phyloP scores from a whole-genome alignment of 164 flowering plant species.

The Tinospora cordifolia region DNA sequence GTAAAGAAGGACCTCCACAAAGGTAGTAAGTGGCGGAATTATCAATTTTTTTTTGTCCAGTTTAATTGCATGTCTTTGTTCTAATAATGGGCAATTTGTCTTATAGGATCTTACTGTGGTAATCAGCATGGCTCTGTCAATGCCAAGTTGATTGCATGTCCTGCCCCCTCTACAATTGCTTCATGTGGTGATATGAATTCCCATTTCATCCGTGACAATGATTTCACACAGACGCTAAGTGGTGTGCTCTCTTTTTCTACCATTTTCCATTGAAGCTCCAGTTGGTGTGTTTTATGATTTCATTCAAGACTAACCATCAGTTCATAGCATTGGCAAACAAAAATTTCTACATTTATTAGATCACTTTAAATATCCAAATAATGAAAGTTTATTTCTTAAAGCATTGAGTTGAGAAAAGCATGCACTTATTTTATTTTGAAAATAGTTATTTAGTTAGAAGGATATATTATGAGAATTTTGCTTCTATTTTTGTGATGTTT shows the following conservation, averaged over 20 bases:
- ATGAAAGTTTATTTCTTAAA: neutral
- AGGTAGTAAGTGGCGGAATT: conserved; percentile 37
- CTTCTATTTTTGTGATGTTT: too few species aligned
- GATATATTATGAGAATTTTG: too few species aligned
- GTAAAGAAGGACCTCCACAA: conserved; percentile 17
- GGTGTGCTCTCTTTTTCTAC: conserved; percentile 23
- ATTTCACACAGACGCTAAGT: conserved; percentile 24
- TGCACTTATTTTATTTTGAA: neutral
- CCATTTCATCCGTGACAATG: conserved; percentile 20
- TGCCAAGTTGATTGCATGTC: conserved; percentile 11
- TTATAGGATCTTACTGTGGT: conserved; percentile 29
- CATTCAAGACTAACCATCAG: neutral
- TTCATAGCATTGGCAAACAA: neutral
- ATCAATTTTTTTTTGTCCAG: conserved; percentile 13
- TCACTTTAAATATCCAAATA: neutral
- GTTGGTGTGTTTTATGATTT: neutral
- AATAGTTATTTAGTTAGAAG: too few species aligned
- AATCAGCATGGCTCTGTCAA: conserved; percentile 19
- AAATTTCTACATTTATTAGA: neutral
- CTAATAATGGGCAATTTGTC: conserved; percentile 35
- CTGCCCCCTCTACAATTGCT: conserved; percentile 19
- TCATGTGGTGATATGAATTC: conserved; percentile 20
- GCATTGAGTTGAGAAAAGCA: neutral
- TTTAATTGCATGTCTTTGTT: conserved; percentile 26
- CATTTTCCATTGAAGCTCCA: neutral